Percentiles rank a stretch among this genome's conserved stretches.
These are phyloP conservation scores for Acacia concinna DNA, from an alignment of 331 rosid species.

Conservation along the genomic window DNA sequence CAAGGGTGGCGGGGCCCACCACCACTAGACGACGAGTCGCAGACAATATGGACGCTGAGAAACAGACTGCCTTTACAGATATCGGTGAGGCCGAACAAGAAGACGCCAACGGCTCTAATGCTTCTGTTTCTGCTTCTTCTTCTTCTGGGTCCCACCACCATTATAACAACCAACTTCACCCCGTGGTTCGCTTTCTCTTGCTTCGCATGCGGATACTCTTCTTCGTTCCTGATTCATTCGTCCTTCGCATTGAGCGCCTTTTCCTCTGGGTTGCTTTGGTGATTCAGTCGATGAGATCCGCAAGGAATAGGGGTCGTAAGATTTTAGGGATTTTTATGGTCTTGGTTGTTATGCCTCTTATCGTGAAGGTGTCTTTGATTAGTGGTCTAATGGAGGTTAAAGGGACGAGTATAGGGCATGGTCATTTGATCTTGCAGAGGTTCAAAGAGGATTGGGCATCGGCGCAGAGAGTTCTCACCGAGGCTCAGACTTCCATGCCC, in stretches of 20 bases:
- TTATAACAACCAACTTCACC: conserved; percentile 34
- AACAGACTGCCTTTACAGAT: conserved; percentile 40
- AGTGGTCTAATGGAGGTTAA: conserved; percentile 50
- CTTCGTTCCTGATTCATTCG: conserved; percentile 57
- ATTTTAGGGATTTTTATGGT: conserved; percentile 45
- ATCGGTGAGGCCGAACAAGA: conserved; percentile 46
- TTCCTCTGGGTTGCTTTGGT: conserved; percentile 42
- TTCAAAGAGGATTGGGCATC: conserved; percentile 69
- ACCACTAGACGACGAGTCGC: conserved; percentile 83
- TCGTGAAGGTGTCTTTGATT: conserved; percentile 55
- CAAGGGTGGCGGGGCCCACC: conserved; percentile 61
- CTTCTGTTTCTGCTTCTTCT: neutral
- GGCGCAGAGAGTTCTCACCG: conserved; percentile 65
- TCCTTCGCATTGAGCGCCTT: conserved; percentile 42
- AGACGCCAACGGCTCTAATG: conserved; percentile 30
- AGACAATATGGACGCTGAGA: conserved; percentile 55
- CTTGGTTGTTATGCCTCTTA: conserved; percentile 63
- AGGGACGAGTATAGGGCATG: conserved; percentile 50
- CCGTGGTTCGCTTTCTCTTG: conserved; percentile 43
- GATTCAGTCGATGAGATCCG: conserved; percentile 47
- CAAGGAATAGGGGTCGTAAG: conserved; percentile 55
- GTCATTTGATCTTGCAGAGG: conserved; percentile 57
- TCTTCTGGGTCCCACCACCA: conserved; percentile 30
- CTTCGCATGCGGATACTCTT: conserved; percentile 51
- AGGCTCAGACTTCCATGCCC: conserved; percentile 58